Evolutionary conservation across 495 filamentous ascomycete species (phyloP).

Genomic region (Aspergillus sclerotioniger): DNA sequence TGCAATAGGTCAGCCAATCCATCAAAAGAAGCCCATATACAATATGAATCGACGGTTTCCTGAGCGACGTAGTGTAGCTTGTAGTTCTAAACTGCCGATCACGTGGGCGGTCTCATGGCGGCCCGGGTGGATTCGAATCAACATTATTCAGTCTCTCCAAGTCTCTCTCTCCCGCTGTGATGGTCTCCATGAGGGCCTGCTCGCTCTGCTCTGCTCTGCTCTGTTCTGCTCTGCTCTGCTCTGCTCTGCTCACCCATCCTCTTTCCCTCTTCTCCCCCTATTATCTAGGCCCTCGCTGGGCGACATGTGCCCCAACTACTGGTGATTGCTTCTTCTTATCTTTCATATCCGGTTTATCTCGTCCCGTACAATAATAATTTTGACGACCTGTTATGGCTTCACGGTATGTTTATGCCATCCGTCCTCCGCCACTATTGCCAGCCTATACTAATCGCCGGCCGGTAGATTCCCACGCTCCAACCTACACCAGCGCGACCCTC

Average conservation of each 20-base stretch:
- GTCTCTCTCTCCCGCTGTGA: too few species aligned
- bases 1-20: too few species aligned
- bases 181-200: not conserved
- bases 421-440: not conserved
- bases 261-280: not conserved
- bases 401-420: constrained; percentile 21
- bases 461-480: constrained; percentile 52
- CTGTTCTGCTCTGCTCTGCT: not conserved
- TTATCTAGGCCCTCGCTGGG: not conserved
- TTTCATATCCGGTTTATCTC: not conserved
- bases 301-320: constrained; percentile 1
- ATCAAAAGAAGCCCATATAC: too few species aligned
- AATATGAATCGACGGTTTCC: too few species aligned
- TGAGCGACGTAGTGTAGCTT: too few species aligned
- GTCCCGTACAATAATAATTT: not conserved
- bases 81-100: too few species aligned
- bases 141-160: too few species aligned
- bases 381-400: constrained; percentile 27
- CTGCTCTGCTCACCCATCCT: not conserved
- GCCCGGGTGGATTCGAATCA: too few species aligned
- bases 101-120: too few species aligned
- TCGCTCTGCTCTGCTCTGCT: not conserved
- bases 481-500: constrained; percentile 70
- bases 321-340: not conserved
- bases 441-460: not conserved